Percentiles rank a stretch among this genome's conserved stretches.
Evolutionary conservation across 208 protist genomes (phyloP).

Genomic region (Wallacemonas sp.): DNA sequence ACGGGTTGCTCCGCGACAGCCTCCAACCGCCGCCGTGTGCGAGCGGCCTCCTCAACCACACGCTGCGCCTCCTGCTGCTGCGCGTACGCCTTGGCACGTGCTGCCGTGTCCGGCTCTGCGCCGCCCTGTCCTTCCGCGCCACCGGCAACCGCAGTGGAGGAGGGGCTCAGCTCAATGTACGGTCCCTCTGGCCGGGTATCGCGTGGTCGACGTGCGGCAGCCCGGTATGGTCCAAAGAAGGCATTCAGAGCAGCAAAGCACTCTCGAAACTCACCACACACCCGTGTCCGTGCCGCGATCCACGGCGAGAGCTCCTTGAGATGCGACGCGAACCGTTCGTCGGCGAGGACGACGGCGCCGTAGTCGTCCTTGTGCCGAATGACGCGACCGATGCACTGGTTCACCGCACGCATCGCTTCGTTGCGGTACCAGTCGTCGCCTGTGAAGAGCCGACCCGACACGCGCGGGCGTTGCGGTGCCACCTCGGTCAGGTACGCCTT

Average conservation of each 20-base stretch:
- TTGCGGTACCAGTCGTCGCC: conserved; percentile 95
- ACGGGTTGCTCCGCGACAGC: conserved; percentile 15
- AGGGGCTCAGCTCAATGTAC: conserved; percentile 16
- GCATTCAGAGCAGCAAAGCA: conserved; percentile 53
- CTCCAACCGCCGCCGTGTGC: conserved; percentile 33
- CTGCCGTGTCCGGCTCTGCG: conserved; percentile 31
- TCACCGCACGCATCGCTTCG: conserved; percentile 96
- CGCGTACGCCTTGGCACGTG: conserved; percentile 39
- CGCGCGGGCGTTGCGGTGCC: conserved; percentile 62
- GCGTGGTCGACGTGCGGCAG: neutral
- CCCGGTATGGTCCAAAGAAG: conserved; percentile 56
- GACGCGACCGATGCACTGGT: conserved; percentile 97
- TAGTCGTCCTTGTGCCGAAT: conserved; percentile 97
- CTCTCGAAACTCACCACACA: conserved; percentile 69
- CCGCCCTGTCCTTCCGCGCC: no score
- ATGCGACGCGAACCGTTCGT: conserved; percentile 89
- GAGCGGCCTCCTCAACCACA: conserved; percentile 14
- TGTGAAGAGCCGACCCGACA: conserved; percentile 75
- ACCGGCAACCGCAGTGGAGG: neutral
- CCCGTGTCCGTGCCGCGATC: conserved; percentile 42
- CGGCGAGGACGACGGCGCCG: conserved; percentile 94
- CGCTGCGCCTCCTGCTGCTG: conserved; percentile 22
- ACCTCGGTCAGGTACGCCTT: conserved; percentile 71
- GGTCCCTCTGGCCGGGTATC: conserved; percentile 18
- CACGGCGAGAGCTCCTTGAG: conserved; percentile 56